phyloP scores from a whole-genome alignment of 768 basidiomycete species.

The Hericium rajendrae region DNA sequence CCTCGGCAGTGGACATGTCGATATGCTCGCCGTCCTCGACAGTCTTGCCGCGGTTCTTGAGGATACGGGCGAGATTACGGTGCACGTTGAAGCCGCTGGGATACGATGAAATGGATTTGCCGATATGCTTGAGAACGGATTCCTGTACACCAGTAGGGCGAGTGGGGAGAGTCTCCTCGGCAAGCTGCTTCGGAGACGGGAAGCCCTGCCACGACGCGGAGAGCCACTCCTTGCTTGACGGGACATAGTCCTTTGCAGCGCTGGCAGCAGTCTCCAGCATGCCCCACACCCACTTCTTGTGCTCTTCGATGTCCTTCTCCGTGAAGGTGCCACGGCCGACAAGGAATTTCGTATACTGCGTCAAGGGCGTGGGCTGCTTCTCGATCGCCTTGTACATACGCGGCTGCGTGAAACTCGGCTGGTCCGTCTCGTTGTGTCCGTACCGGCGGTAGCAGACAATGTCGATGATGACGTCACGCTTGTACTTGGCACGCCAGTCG shows the following conservation, averaged over 20 bases:
- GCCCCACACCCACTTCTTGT: slow-evolving; percentile 99
- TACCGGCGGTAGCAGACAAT: slow-evolving; percentile 98
- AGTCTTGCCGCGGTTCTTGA: slow-evolving; percentile 77
- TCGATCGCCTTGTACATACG: slow-evolving; percentile 97
- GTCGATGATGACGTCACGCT: slow-evolving; percentile 97
- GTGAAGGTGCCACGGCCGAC: slow-evolving; percentile 90
- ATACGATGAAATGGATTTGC: slow-evolving; percentile 78
- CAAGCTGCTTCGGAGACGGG: slow-evolving; percentile 92
- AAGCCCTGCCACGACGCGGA: slow-evolving; percentile 98
- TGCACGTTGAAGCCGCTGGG: slow-evolving; percentile 83
- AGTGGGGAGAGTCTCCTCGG: slow-evolving; percentile 86
- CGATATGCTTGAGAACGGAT: slow-evolving; percentile 72
- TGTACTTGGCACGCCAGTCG: slow-evolving; percentile 96
- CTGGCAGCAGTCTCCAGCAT: slow-evolving; percentile 95
- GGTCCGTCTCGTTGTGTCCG: slow-evolving; percentile 99
- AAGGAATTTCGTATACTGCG: slow-evolving; percentile 87
- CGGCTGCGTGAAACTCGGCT: slow-evolving; percentile 97
- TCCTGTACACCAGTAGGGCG: slow-evolving; percentile 76
- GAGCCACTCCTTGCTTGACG: slow-evolving; percentile 93
- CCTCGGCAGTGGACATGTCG: slow-evolving; percentile 98
- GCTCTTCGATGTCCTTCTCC: slow-evolving; percentile 92
- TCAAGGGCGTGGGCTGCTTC: slow-evolving; percentile 86
- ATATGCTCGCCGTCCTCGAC: slow-evolving; percentile 87
- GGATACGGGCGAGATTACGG: slow-evolving; percentile 90
- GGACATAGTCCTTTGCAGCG: slow-evolving; percentile 92